Conservation (phyloP, 2,329 filamentous ascomycete genomes). For the Cercospora zeina region DNA sequence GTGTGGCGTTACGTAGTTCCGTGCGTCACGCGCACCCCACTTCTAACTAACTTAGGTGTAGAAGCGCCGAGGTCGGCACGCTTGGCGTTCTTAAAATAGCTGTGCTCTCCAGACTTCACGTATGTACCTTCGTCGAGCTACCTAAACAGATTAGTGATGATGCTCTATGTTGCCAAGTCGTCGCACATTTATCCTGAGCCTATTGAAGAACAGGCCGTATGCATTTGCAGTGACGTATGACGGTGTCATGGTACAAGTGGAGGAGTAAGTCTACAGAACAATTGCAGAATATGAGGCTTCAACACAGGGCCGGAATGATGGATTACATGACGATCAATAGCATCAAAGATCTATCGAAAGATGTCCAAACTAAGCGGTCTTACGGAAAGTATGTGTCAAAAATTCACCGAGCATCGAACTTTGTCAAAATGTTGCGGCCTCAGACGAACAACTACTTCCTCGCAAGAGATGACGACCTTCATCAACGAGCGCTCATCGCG, state of each 20-base stretch:
- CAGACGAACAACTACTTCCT: not conserved
- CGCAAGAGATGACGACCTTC: not conserved
- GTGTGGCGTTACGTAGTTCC: too few species aligned
- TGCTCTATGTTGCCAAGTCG: not conserved
- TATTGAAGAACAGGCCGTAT: not conserved
- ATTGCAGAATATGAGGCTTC: not conserved
- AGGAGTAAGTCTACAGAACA: not conserved
- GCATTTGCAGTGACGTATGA: not conserved
- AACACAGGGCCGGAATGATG: not conserved
- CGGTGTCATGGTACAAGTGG: not conserved
- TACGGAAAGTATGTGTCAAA: not conserved
- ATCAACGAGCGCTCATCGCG: too few species aligned
- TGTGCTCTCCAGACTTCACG: not conserved
- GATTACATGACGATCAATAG: not conserved
- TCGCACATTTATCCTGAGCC: not conserved
- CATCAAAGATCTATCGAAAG: too few species aligned
- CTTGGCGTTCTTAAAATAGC: slow-evolving; percentile 1
- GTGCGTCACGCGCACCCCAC: too few species aligned
- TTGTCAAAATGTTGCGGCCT: not conserved
- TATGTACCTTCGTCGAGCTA: not conserved
- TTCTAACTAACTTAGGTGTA: too few species aligned
- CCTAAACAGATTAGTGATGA: not conserved
- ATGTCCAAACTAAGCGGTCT: not conserved
- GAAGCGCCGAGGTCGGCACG: not conserved
- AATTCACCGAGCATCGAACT: not conserved